Conservation (phyloP, 768 basidiomycete species). For the Auricularia sp. region DNA sequence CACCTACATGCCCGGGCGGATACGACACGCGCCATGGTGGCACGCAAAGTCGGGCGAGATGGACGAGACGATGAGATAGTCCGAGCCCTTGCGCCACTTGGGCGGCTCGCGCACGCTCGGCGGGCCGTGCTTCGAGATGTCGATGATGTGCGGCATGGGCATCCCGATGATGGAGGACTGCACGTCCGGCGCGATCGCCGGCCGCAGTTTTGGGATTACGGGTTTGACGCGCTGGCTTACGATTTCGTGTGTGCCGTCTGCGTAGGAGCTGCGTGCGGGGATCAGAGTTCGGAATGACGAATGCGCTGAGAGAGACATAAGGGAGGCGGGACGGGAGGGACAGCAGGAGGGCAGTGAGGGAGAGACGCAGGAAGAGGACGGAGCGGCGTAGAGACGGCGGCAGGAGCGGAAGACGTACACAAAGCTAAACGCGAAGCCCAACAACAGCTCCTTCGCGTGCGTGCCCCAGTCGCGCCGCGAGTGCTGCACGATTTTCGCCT, state of each 20-base stretch:
- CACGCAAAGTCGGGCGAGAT: background rate
- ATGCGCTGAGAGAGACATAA: too few relatives aligned
- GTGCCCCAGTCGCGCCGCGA: slow-evolving; percentile 3
- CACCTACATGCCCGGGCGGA: background rate
- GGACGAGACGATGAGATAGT: background rate
- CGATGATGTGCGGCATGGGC: background rate
- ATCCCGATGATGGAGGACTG: background rate
- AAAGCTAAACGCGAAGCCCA: background rate
- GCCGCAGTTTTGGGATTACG: background rate
- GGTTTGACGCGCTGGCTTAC: background rate
- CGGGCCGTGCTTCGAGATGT: background rate
- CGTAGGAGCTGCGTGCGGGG: background rate
- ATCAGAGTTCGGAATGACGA: background rate
- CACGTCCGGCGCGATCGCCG: background rate
- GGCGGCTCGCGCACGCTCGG: background rate
- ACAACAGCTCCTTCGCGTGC: slow-evolving; percentile 1
- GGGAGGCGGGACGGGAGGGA: too few relatives aligned
- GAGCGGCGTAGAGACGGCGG: background rate
- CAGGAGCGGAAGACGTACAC: background rate
- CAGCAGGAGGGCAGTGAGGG: too few relatives aligned
- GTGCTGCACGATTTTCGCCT: background rate
- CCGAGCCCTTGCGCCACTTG: background rate
- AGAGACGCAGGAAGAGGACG: too few relatives aligned
- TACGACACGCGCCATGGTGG: background rate
- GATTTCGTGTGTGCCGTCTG: background rate